phyloP scores from a whole-genome alignment of 1,284 basidiomycete species.

The Rhizoctonia solani region DNA sequence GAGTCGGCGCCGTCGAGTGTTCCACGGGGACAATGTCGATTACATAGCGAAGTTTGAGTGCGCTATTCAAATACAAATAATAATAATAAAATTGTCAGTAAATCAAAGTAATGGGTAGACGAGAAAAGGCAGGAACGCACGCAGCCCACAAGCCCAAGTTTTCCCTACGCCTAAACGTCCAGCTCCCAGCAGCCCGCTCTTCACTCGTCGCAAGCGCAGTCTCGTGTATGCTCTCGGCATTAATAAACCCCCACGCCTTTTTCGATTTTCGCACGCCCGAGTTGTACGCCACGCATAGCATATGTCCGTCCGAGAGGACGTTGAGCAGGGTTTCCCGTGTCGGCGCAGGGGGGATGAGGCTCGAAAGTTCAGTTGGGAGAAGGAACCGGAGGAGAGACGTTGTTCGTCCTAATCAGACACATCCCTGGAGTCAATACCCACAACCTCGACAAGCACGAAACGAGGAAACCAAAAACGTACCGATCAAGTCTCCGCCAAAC shows the following conservation, averaged over 20 bases:
- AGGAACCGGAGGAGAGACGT: conserved; percentile 57
- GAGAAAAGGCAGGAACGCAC: conserved; percentile 51
- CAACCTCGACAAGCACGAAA: too few relatives aligned
- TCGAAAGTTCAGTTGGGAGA: conserved; percentile 49
- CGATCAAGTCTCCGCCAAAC: conserved; percentile 60
- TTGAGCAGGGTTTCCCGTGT: conserved; percentile 51
- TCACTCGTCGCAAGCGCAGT: conserved; percentile 45
- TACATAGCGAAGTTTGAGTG: conserved; percentile 77
- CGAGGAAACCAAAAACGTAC: conserved; percentile 52
- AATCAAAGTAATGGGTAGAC: background rate
- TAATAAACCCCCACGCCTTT: conserved; percentile 87
- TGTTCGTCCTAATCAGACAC: conserved; percentile 60
- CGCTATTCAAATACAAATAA: conserved; percentile 59
- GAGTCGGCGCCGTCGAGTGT: conserved; percentile 41
- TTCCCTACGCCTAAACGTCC: conserved; percentile 83
- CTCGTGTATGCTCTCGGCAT: conserved; percentile 75
- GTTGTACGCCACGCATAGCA: conserved; percentile 82
- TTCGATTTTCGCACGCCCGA: conserved; percentile 73
- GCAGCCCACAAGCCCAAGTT: conserved; percentile 82
- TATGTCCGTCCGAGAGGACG: conserved; percentile 73
- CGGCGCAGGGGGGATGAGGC: conserved; percentile 48
- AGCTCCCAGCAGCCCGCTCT: conserved; percentile 52
- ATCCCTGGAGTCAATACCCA: conserved; percentile 25
- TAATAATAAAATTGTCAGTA: background rate
- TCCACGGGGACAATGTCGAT: conserved; percentile 49